Base-by-base conservation (phyloP, 2,329 filamentous ascomycete species). In the Leptographium flavum region DNA sequence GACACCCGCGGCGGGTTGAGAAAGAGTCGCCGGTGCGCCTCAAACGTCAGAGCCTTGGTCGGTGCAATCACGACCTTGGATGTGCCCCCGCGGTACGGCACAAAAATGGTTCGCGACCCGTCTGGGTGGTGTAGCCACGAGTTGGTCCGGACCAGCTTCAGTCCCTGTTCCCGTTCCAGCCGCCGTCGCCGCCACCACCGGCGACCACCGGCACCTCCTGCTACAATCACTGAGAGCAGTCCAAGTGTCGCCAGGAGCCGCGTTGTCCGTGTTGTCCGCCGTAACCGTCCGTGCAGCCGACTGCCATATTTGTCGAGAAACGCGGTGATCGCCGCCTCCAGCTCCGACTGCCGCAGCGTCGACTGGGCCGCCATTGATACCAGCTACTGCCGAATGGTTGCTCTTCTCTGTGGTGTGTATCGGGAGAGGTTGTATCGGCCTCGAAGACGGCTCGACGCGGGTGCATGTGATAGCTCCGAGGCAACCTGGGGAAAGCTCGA, bases 41-140 rank as follows among this genome's bases (percentile, higher is more conserved):
- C 90, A 59, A 96, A 98, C 0, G 92, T 98, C 31, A 90, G 83
- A 19, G 80, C 77, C 59, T 95, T 95, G 25, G 88, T 98, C 6
- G 83, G 81, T 58, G 86, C 72, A 51, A 98, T 95, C 47, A 83
- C 82, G 40, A 98, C 90, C 62, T 93, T 94, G 53, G 87, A 83
- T 2, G 87, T 94, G 45, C 79, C 72, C 53, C 87, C 76, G 61
- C 86, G 87, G 63, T 94, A 92, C 2, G 90, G 88, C 25, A 98
- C 92, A 58, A 92, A 96, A 47, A 98, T 92, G 14, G 87, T 94
- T 45, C 92, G 75, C 41, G 87, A 90, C 42, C 92, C 92, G 69
- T 96, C 92, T 65, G 95, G 95, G 55, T 90, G 87, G 63, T 84
- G 78, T 50, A 96, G 70, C 56, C 87, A 94, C 28, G 90, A 96